A percentile compares a stretch with the other conserved stretches of the same genome.
phyloP scores from a whole-genome alignment of 768 basidiomycete genomes.

The Lentinula sp. region DNA sequence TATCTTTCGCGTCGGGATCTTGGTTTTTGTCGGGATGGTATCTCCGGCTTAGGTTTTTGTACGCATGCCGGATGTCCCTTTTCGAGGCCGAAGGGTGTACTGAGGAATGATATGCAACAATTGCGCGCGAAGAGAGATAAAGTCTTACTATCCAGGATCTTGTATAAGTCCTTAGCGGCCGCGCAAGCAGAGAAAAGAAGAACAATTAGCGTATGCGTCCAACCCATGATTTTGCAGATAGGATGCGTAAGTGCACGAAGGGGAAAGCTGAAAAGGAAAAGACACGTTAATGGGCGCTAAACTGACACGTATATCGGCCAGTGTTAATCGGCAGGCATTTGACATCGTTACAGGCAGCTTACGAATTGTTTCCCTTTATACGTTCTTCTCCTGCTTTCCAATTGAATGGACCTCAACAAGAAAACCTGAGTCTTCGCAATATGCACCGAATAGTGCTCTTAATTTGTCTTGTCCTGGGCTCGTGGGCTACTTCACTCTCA shows the following conservation, averaged over 20 bases:
- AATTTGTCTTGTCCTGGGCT: not conserved
- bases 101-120: conserved; percentile 23
- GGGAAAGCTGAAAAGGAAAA: not conserved
- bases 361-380: not conserved
- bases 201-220: conserved; percentile 19
- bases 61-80: conserved; percentile 86
- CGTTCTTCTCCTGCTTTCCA: too few relatives aligned
- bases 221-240: not conserved
- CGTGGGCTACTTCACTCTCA: not conserved
- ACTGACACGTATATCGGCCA: not conserved
- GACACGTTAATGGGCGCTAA: not conserved
- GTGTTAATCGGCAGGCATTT: not conserved
- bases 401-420: not conserved
- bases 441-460: not conserved
- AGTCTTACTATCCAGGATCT: conserved; percentile 70
- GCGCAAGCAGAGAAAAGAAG: conserved; percentile 31
- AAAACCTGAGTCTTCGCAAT: not conserved
- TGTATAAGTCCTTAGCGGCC: conserved; percentile 73
- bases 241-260: not conserved
- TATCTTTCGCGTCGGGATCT: conserved; percentile 72
- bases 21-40: conserved; percentile 97
- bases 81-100: conserved; percentile 78
- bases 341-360: not conserved
- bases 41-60: conserved; percentile 83
- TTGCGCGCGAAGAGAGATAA: conserved; percentile 7